Conservation (phyloP, 495 filamentous ascomycete species). For the Usnea hakonensis region DNA sequence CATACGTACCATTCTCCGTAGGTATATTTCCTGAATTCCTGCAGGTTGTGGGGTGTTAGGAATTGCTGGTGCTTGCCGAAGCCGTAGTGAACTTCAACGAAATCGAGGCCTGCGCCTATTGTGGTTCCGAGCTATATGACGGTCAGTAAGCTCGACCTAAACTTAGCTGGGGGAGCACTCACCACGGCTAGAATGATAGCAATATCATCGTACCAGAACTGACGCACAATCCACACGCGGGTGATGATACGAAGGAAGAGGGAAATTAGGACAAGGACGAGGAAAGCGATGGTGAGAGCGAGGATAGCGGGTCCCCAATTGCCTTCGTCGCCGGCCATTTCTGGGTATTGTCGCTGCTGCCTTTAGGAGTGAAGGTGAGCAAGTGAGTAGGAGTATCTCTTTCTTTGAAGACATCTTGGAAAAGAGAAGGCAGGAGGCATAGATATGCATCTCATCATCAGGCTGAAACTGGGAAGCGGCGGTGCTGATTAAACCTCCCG, state of each 20-base stretch:
- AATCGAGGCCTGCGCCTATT: constrained; percentile 21
- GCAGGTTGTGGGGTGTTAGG: constrained; percentile 12
- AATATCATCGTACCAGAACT: constrained; percentile 23
- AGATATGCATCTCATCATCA: background rate
- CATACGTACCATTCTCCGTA: constrained; percentile 26
- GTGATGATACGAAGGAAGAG: constrained; percentile 21
- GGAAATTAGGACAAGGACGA: constrained; percentile 19
- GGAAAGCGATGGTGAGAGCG: constrained; percentile 17
- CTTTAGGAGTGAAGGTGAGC: background rate
- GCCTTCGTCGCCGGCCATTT: constrained; percentile 9
- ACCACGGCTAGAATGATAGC: constrained; percentile 24
- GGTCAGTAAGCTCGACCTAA: background rate
- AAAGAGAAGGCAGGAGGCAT: background rate
- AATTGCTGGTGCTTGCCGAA: constrained; percentile 22
- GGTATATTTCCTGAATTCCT: constrained; percentile 22
- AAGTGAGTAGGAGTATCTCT: background rate
- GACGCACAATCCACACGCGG: constrained; percentile 21
- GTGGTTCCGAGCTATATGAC: constrained; percentile 19
- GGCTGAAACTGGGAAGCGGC: background rate
- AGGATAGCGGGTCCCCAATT: constrained; percentile 22
- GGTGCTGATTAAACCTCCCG: background rate
- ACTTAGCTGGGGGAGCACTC: background rate
- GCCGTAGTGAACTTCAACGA: constrained; percentile 21
- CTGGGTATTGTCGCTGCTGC: background rate
- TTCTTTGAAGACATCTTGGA: background rate